Evolutionary conservation across 345 rosid genomes (phyloP).

Genomic region (Eucalyptus erythrocorys): DNA sequence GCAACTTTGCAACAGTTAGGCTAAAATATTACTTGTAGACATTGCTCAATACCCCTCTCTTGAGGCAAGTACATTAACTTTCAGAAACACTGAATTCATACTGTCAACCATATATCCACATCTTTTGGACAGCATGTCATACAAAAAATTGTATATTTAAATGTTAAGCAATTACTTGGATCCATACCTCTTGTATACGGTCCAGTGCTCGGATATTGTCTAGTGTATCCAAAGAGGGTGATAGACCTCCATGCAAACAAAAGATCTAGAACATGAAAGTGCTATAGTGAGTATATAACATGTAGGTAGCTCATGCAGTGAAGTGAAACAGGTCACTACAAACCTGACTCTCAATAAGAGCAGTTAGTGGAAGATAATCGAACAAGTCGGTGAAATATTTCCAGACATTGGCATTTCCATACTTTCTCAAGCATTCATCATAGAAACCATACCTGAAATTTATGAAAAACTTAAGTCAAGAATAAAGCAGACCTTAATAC

Average conservation of each 20-base stretch:
- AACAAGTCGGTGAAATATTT: constrained; percentile 82
- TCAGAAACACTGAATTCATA: neutral
- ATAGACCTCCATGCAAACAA: constrained; percentile 96
- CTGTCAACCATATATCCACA: neutral
- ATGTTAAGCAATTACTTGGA: neutral
- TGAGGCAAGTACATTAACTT: neutral
- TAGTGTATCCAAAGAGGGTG: constrained; percentile 85
- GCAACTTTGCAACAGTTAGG: neutral
- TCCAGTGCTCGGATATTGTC: constrained; percentile 86
- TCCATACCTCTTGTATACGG: constrained; percentile 74
- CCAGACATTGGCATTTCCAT: constrained; percentile 97
- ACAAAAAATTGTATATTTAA: neutral
- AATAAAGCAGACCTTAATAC: neutral
- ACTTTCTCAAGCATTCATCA: constrained; percentile 90
- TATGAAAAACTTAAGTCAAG: neutral
- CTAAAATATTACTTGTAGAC: neutral
- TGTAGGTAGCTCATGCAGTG: neutral
- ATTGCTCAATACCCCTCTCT: neutral
- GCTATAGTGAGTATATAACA: neutral
- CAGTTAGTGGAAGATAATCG: constrained; percentile 83
- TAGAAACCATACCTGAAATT: constrained; percentile 83
- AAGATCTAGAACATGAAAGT: constrained; percentile 33
- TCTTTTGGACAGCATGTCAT: neutral
- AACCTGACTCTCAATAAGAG: constrained; percentile 95
- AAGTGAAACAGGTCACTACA: neutral